A percentile compares a stretch with the other conserved stretches of the same genome.
phyloP scores from a whole-genome alignment of 2,329 filamentous ascomycete species.

The Trichoderma atrobrunneum region DNA sequence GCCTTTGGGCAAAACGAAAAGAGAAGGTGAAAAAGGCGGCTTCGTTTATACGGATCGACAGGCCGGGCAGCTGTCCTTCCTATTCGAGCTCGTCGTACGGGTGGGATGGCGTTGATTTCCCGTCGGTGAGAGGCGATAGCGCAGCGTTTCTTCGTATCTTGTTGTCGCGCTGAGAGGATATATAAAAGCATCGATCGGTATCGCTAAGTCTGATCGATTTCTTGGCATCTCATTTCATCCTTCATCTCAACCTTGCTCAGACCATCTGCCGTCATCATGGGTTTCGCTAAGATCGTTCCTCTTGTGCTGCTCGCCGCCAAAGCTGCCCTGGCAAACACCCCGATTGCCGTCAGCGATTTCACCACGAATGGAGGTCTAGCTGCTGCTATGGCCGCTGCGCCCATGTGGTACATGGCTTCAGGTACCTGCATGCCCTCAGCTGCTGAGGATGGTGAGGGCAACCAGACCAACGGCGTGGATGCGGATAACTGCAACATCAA shows the following conservation, averaged over 20 bases:
- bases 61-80: not conserved
- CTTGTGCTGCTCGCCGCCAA: constrained; percentile 14
- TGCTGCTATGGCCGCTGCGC: constrained; percentile 21
- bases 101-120: not conserved
- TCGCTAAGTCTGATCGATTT: not conserved
- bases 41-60: not conserved
- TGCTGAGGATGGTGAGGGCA: constrained; percentile 22
- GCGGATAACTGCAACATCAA: constrained; percentile 23
- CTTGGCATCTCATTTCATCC: not conserved
- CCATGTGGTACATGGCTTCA: constrained; percentile 24
- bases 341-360: constrained; percentile 17
- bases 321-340: constrained; percentile 19
- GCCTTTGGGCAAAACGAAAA: not conserved
- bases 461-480: constrained; percentile 23
- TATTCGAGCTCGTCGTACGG: not conserved
- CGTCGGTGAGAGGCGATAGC: not conserved
- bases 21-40: not conserved
- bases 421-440: constrained; percentile 24
- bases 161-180: not conserved
- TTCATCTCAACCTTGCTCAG: not conserved
- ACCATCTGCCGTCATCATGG: not conserved
- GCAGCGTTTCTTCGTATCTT: not conserved
- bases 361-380: constrained; percentile 19
- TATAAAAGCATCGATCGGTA: not conserved
- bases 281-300: constrained; percentile 1